Base-by-base conservation (phyloP, 2,329 filamentous ascomycete species). In the Fusarium euwallaceae region DNA sequence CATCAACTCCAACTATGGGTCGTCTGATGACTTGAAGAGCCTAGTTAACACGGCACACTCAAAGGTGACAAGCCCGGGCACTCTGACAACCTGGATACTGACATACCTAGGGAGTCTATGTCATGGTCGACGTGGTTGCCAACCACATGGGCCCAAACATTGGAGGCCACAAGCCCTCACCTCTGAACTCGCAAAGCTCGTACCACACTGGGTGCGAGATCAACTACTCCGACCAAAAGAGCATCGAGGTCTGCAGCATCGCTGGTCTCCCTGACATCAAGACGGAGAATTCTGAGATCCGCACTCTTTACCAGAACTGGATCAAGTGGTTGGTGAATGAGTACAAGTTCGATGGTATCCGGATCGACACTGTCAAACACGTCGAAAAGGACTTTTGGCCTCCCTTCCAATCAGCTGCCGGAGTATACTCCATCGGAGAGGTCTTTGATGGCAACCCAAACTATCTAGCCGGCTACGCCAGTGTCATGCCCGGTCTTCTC, bases 331-430 rank as follows among this genome's bases (percentile, higher is more conserved):
- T 93, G 0, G 87, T 93, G 2, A 79, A 84, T 4, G 88, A 90
- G 71, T 93, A 92, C 78, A 85, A 84, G 20, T 90, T 92, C 83
- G 90, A 91, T 78, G 89, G 90, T 4, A 82, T 91, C 12, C 88
- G 90, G 37, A 88, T 92, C 74, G 90, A 92, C 72, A 91, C 88
- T 0, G 89, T 89, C 71, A 91, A 90, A 80, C 89, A 92, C 78
- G 88, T 92, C 16, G 86, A 90, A 71, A 87, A 87, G 70, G 84
- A 84, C 12, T 93, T 91, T 80, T 91, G 90, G 84, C 82, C 88
- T 0, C 80, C 77, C 0, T 92, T 92, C 74, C 82, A 86, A 24
- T 75, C 83, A 8, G 87, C 86, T 3, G 85, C 89, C 1, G 90
- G 89, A 6, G 88, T 92, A 2, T 92, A 91, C 79, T 84, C 86